phyloP scores from a whole-genome alignment of 1,284 basidiomycete species.

The Stygiomarasmius scandens region DNA sequence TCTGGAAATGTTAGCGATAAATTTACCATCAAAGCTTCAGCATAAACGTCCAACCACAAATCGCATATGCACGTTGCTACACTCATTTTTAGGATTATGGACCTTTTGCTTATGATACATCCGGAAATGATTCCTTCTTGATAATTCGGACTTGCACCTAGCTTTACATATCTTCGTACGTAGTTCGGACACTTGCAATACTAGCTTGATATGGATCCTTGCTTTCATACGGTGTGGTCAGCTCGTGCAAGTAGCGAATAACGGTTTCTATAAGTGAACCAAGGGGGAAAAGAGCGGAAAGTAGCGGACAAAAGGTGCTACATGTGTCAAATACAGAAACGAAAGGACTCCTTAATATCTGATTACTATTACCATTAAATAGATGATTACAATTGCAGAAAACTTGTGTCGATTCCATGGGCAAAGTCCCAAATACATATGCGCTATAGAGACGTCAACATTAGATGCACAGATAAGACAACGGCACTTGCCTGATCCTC shows the following conservation, averaged over 20 bases:
- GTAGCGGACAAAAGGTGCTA: not conserved
- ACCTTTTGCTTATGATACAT: not conserved
- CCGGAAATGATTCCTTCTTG: too few relatives aligned
- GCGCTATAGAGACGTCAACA: conserved; percentile 43
- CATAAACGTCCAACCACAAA: not conserved
- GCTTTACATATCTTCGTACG: not conserved
- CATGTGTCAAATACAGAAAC: not conserved
- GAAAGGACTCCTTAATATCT: not conserved
- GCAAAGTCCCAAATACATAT: conserved; percentile 90
- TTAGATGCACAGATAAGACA: not conserved
- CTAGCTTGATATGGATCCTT: too few relatives aligned
- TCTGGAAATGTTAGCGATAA: conserved; percentile 29
- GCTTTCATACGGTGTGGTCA: too few relatives aligned
- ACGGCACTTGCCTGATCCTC: conserved; percentile 42
- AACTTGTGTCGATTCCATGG: conserved; percentile 76
- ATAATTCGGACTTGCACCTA: too few relatives aligned
- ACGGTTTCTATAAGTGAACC: too few relatives aligned
- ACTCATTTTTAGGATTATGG: not conserved
- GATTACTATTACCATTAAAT: not conserved
- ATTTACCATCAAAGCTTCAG: conserved; percentile 16
- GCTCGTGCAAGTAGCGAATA: too few relatives aligned
- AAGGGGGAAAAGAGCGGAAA: too few relatives aligned
- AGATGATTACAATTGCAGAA: conserved; percentile 33
- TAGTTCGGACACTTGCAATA: not conserved
- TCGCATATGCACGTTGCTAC: too few relatives aligned